Evolutionary conservation across 495 filamentous ascomycete genomes (phyloP).

Genomic region (Amniculicola lignicola): DNA sequence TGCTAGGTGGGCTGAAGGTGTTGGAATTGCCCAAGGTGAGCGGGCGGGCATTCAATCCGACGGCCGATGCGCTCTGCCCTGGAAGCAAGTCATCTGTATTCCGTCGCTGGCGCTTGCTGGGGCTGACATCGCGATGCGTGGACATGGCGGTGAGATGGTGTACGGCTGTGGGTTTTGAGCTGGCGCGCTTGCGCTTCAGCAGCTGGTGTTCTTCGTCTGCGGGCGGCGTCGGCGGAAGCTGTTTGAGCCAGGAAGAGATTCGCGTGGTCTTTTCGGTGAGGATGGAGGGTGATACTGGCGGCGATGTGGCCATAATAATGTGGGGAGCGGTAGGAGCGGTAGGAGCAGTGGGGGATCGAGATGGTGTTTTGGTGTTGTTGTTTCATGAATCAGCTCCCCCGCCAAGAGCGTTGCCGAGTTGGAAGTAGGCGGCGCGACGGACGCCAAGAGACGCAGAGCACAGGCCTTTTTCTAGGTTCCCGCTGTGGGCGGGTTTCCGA

Average conservation of each 20-base stretch:
- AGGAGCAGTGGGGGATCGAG: no score
- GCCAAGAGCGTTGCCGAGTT: no score
- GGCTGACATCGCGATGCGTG: neutral
- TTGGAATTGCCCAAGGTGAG: conserved; percentile 1
- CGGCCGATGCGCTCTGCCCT: conserved; percentile 8
- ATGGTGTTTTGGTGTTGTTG: no score
- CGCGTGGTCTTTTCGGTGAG: neutral
- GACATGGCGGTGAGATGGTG: conserved; percentile 1
- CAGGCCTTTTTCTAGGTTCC: no score
- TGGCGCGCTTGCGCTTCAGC: conserved; percentile 9
- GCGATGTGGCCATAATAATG: conserved; percentile 6
- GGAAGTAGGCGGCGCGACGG: no score
- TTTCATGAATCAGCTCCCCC: no score
- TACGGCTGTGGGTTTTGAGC: neutral
- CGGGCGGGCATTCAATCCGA: neutral
- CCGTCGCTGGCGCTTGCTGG: conserved; percentile 1
- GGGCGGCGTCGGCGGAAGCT: neutral
- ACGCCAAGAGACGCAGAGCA: no score
- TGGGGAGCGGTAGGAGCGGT: no score
- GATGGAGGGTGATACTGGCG: neutral
- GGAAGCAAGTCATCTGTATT: conserved; percentile 6
- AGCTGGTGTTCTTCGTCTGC: neutral
- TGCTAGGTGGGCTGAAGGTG: conserved; percentile 14
- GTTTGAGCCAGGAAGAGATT: neutral
- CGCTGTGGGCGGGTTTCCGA: no score